These are phyloP conservation scores for Jamesozyma lodderae DNA, from an alignment of 805 yeast genomes.

Conservation along the genomic window DNA sequence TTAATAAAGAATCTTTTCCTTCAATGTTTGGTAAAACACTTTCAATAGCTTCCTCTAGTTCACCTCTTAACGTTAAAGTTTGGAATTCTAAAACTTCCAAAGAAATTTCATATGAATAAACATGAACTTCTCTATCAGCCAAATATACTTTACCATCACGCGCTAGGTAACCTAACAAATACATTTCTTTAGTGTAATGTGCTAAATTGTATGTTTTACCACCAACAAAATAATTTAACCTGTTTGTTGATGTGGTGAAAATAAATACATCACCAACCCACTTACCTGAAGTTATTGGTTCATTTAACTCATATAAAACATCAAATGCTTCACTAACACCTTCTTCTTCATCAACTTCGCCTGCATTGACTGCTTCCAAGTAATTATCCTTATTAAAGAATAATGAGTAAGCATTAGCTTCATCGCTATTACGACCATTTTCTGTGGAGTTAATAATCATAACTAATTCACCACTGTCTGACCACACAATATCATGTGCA, in stretches of 20 bases:
- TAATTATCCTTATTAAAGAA: constrained; percentile 62
- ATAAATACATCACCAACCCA: constrained; percentile 98
- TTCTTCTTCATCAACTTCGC: constrained; percentile 62
- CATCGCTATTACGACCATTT: constrained; percentile 17
- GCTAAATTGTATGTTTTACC: constrained; percentile 86
- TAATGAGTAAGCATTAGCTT: constrained; percentile 60
- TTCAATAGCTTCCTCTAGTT: constrained; percentile 70
- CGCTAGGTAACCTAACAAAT: constrained; percentile 79
- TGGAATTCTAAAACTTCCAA: constrained; percentile 88
- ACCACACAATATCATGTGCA: constrained; percentile 77
- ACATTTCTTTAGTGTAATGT: constrained; percentile 84
- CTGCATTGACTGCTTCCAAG: constrained; percentile 50
- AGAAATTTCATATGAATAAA: constrained; percentile 72
- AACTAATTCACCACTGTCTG: constrained; percentile 84
- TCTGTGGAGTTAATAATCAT: constrained; percentile 57
- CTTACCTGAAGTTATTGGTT: constrained; percentile 75
- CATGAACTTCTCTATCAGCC: constrained; percentile 82
- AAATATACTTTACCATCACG: constrained; percentile 85
- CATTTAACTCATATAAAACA: constrained; percentile 73
- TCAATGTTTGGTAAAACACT: constrained; percentile 50
- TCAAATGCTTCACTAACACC: constrained; percentile 85
- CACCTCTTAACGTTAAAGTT: constrained; percentile 91
- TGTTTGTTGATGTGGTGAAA: constrained; percentile 76
- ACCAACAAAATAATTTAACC: constrained; percentile 91
- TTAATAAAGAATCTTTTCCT: constrained; percentile 52